Conservation (phyloP, 176 grass and related monocot genomes). For the Eremochloa ophiuroides region DNA sequence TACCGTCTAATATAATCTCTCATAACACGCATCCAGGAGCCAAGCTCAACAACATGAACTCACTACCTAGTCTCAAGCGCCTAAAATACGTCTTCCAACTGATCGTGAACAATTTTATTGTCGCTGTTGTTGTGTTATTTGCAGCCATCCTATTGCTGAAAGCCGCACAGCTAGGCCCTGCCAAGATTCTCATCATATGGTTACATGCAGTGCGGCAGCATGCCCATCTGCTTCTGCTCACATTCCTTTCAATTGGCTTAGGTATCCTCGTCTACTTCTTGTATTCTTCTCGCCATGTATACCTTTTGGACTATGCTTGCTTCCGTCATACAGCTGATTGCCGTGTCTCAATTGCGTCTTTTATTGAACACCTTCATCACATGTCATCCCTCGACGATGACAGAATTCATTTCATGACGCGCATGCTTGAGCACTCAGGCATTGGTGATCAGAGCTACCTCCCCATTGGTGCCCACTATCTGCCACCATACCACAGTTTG, state of each 20-base stretch:
- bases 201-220: not conserved
- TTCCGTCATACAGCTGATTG: not conserved
- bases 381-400: not conserved
- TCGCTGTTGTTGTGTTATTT: not conserved
- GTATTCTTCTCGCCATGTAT: constrained; percentile 1
- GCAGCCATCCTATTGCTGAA: not conserved
- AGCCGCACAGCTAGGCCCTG: not conserved
- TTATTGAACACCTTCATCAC: not conserved
- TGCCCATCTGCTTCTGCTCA: not conserved
- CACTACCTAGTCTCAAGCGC: not conserved
- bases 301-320: constrained; percentile 44
- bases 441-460: constrained; percentile 24
- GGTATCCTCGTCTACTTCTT: not conserved
- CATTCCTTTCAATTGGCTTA: not conserved
- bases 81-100: not conserved
- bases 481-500: not conserved
- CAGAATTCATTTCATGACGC: constrained; percentile 4
- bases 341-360: not conserved
- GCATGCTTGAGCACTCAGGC: constrained; percentile 24
- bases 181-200: not conserved
- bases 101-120: not conserved
- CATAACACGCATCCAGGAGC: not conserved
- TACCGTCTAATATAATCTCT: not conserved
- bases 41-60: not conserved
- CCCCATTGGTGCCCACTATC: not conserved